phyloP scores from a whole-genome alignment of 1,139 yeast species.

The Taiozyma sp. region DNA sequence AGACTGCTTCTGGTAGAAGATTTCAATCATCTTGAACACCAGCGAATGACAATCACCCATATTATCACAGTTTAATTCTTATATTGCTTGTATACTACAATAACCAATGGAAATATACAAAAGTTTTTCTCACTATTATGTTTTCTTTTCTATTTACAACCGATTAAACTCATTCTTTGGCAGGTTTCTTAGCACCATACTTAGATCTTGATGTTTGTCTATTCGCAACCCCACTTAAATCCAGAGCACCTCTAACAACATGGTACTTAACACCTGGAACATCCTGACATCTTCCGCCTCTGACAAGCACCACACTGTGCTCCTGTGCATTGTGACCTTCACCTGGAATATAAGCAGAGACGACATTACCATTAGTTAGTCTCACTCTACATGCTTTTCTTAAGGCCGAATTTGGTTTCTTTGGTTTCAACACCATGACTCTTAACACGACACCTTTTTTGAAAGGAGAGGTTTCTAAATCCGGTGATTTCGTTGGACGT shows the following conservation, averaged over 20 bases:
- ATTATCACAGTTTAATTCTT: neutral
- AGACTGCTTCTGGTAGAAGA: conserved; percentile 82
- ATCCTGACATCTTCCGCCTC: conserved; percentile 99
- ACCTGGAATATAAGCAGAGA: conserved; percentile 95
- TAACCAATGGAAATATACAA: neutral
- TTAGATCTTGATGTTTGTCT: conserved; percentile 86
- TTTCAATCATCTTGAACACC: conserved; percentile 29
- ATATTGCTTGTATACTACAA: neutral
- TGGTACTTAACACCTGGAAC: conserved; percentile 97
- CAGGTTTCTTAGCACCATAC: conserved; percentile 91
- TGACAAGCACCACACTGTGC: conserved; percentile 90
- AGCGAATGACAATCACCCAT: neutral
- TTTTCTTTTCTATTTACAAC: neutral
- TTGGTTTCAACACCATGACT: conserved; percentile 93
- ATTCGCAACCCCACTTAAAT: conserved; percentile 92
- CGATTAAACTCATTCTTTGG: conserved; percentile 32
- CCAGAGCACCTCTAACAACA: conserved; percentile 89
- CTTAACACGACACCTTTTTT: conserved; percentile 92
- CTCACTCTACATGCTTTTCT: conserved; percentile 96
- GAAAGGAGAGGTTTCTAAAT: conserved; percentile 76
- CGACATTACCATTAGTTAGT: conserved; percentile 81
- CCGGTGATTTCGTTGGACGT: conserved; percentile 65
- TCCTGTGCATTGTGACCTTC: conserved; percentile 99
- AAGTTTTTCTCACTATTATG: neutral
- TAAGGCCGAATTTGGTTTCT: conserved; percentile 97